Base-by-base conservation (phyloP, 345 rosid genomes). In the Gossypium ekmanianum region DNA sequence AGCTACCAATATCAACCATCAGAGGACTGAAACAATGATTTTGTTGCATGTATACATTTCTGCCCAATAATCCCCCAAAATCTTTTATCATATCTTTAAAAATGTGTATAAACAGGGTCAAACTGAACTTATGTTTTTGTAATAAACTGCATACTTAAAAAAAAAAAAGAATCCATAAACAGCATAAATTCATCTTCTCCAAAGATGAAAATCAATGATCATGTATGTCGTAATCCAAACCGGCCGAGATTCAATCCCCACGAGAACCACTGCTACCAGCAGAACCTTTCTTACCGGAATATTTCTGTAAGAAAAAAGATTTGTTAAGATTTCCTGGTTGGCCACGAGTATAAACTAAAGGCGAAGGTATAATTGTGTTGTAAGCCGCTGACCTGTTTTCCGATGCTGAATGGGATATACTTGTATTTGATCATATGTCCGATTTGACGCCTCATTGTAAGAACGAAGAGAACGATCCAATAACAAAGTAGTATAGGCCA, bases 371-470 rank as follows among this genome's bases (percentile, higher is more conserved):
- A 11, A 9, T 56, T 24, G 12, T 9, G 11, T 39, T 50, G 20
- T 50, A 48, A 52, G 6, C 41, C 7, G 68, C 81, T 76, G 75
- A 90, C 96, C 90, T 94, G 94, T 81, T 94, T 94, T 65, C 98
- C 96, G 14, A 89, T 20, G 76, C 62, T 86, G 81, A 89, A 83
- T 0, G 97, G 96, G 59, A 90, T 73, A 72, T 92, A 92, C 65
- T 85, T 92, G 92, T 90, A 90, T 79, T 92, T 94, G 83, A 92
- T 87, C 98, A 94, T 89, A 85, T 94, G 94, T 4, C 85, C 66
- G 41, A 94, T 87, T 75, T 90, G 96, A 76, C 96, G 90, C 74
- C 89, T 88, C 97, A 89, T 92, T 6, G 97, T 92, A 61, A 89
- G 85, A 76, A 87, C 74, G 76, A 92, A 92, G 45, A 94, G 86